Evolutionary conservation across 2,329 filamentous ascomycete species (phyloP).

Genomic region (Leptographium galeiforme): DNA sequence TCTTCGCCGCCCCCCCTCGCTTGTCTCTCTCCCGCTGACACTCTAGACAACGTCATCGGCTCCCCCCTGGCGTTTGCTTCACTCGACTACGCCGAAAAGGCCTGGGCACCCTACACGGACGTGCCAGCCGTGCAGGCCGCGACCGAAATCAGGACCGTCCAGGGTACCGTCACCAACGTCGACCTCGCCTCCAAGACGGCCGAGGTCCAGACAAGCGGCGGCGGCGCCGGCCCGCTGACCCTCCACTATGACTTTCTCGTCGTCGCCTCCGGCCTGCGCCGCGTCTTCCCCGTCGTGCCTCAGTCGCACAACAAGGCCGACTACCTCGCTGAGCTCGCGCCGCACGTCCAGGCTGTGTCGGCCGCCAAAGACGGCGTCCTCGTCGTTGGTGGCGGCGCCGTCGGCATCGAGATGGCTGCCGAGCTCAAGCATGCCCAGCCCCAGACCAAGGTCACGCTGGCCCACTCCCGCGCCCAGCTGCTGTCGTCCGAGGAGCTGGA

Average conservation of each 20-base stretch:
- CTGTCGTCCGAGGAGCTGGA: conserved; percentile 62
- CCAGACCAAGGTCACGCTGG: conserved; percentile 51
- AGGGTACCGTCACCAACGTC: conserved; percentile 49
- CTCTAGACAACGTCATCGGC: conserved; percentile 59
- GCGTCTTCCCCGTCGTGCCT: conserved; percentile 61
- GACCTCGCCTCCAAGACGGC: conserved; percentile 47
- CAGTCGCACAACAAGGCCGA: conserved; percentile 46
- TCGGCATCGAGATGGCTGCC: conserved; percentile 43
- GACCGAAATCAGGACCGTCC: conserved; percentile 48
- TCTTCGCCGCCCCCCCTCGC: too few relatives aligned
- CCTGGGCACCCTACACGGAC: conserved; percentile 57
- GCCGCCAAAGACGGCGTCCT: conserved; percentile 46
- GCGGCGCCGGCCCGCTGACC: conserved; percentile 23
- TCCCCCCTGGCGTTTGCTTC: conserved; percentile 59
- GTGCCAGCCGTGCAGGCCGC: conserved; percentile 48
- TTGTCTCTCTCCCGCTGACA: neutral
- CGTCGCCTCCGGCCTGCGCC: conserved; percentile 53
- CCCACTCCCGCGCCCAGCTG: conserved; percentile 58
- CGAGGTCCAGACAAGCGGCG: conserved; percentile 34
- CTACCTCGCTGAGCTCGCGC: conserved; percentile 48
- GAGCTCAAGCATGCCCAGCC: conserved; percentile 61
- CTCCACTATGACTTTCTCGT: conserved; percentile 63
- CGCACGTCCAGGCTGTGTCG: conserved; percentile 42
- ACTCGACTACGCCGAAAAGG: conserved; percentile 47
- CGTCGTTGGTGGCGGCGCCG: conserved; percentile 52